Conservation (phyloP, 2,329 filamentous ascomycete genomes). For the Cladophialophora exuberans region DNA sequence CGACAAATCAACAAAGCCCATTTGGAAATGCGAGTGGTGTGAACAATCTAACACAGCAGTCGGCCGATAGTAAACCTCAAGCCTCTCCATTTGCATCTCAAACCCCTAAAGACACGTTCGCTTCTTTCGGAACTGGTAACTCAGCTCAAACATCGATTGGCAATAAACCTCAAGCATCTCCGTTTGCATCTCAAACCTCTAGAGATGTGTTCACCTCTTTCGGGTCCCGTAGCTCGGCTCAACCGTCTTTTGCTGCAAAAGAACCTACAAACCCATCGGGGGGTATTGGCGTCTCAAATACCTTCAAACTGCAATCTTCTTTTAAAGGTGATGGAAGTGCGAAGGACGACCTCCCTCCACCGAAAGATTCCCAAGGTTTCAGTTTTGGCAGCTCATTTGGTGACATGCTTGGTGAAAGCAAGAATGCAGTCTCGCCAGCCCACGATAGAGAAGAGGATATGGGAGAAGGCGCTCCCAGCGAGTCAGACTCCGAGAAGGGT, state of each 20-base stretch:
- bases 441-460: conserved; percentile 36
- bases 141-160: conserved; percentile 28
- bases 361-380: conserved; percentile 39
- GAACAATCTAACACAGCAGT: conserved; percentile 36
- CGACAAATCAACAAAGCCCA: conserved; percentile 32
- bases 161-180: conserved; percentile 28
- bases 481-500: conserved; percentile 22
- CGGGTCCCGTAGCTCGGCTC: neutral
- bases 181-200: conserved; percentile 39
- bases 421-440: conserved; percentile 26
- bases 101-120: conserved; percentile 26
- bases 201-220: conserved; percentile 12
- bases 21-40: conserved; percentile 35
- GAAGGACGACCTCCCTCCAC: conserved; percentile 44
- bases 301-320: conserved; percentile 49
- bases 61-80: conserved; percentile 16
- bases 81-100: conserved; percentile 39
- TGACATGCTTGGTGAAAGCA: conserved; percentile 41
- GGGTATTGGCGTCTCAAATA: conserved; percentile 28
- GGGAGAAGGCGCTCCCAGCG: conserved; percentile 25
- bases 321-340: conserved; percentile 49
- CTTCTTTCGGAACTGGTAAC: conserved; percentile 8
- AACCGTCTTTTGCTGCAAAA: conserved; percentile 35
- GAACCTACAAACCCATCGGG: conserved; percentile 26
- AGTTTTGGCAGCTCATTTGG: conserved; percentile 45